These are phyloP conservation scores for Anthracocystis walkeri DNA, from an alignment of 1,284 basidiomycete genomes.

Conservation along the genomic window DNA sequence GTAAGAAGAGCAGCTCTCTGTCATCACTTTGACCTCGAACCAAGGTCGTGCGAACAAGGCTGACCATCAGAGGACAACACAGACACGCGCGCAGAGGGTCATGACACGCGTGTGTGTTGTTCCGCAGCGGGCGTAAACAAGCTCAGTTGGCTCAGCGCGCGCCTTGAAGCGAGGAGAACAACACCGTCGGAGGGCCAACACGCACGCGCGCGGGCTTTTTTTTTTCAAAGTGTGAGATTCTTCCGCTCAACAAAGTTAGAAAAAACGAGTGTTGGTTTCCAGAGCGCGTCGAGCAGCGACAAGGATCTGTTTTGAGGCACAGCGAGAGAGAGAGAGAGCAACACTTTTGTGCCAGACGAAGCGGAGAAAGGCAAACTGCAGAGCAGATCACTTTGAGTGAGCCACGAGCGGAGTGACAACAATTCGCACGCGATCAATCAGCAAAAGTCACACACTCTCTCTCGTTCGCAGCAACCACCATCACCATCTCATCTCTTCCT, in stretches of 20 bases:
- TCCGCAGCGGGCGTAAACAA: slow-evolving; percentile 20
- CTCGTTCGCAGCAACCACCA: background rate
- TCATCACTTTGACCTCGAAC: background rate
- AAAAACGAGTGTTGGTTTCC: slow-evolving; percentile 10
- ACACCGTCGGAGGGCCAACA: background rate
- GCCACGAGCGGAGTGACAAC: background rate
- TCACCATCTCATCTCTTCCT: slow-evolving; percentile 12
- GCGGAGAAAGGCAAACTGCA: slow-evolving; percentile 3
- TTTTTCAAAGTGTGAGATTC: background rate
- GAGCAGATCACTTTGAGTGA: slow-evolving; percentile 8
- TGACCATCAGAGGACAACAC: slow-evolving; percentile 10
- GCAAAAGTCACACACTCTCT: slow-evolving; percentile 1
- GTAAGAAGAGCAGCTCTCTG: background rate
- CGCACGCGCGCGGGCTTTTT: slow-evolving; percentile 5
- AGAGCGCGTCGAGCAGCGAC: slow-evolving; percentile 11
- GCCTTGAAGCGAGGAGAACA: slow-evolving; percentile 1
- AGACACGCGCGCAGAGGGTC: background rate
- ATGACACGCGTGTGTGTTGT: slow-evolving; percentile 7
- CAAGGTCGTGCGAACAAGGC: slow-evolving; percentile 4
- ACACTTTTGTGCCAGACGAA: slow-evolving; percentile 14
- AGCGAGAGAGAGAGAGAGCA: slow-evolving; percentile 16
- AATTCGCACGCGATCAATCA: slow-evolving; percentile 17
- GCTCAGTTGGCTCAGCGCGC: slow-evolving; percentile 1
- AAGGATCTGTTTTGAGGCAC: slow-evolving; percentile 29
- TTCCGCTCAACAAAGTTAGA: background rate